Evolutionary conservation across 1,139 yeast genomes (phyloP).

Genomic region (Suhomyces panamericanus): DNA sequence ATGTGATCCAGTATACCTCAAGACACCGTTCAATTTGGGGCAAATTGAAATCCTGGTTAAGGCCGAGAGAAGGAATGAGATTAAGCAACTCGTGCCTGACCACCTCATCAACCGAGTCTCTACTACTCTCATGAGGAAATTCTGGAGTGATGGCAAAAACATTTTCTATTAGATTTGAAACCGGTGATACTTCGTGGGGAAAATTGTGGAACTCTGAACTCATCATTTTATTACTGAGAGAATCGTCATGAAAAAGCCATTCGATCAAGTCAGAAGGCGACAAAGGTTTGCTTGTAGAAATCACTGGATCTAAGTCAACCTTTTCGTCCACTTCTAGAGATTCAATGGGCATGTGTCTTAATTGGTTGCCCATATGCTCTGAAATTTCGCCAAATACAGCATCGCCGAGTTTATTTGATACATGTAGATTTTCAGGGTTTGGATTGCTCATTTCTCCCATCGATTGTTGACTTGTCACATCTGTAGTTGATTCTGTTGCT

Average conservation of each 20-base stretch:
- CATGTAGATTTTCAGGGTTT: too few species aligned
- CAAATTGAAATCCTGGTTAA: conserved; percentile 28
- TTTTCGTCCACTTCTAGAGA: not conserved
- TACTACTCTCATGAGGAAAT: conserved; percentile 30
- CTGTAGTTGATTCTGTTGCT: too few species aligned
- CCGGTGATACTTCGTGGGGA: conserved; percentile 25
- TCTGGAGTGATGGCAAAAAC: conserved; percentile 34
- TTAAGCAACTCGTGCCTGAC: conserved; percentile 29
- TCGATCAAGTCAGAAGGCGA: conserved; percentile 34
- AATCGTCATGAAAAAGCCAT: conserved; percentile 32
- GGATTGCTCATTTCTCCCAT: too few species aligned
- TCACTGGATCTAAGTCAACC: not conserved
- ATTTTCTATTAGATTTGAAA: conserved; percentile 28
- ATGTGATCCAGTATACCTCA: conserved; percentile 52
- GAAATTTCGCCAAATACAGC: too few species aligned
- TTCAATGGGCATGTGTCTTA: not conserved
- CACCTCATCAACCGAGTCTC: conserved; percentile 26
- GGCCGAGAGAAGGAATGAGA: conserved; percentile 35
- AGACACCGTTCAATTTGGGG: conserved; percentile 28
- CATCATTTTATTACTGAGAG: conserved; percentile 10
- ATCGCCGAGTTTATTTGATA: too few species aligned
- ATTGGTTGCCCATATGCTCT: not conserved
- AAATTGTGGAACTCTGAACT: conserved; percentile 17
- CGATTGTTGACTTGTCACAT: too few species aligned
- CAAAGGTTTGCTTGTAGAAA: conserved; percentile 12